These are phyloP conservation scores for Aspergillus eucalypticola DNA, from an alignment of 2,329 filamentous ascomycete species.

Conservation along the genomic window DNA sequence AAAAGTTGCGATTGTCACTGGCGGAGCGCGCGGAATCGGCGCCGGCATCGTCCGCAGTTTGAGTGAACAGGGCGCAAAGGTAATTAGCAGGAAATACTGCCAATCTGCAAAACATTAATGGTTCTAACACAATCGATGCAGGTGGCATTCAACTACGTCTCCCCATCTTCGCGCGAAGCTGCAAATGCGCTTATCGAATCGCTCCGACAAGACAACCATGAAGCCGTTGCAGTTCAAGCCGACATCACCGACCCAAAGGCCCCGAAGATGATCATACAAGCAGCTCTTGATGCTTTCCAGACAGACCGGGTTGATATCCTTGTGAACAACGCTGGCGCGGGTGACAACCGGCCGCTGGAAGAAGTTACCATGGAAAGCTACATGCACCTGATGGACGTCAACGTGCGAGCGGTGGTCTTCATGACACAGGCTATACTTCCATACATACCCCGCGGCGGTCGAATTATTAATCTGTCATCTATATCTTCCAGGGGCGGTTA, in stretches of 20 bases:
- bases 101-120: background rate
- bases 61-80: slow-evolving; percentile 17
- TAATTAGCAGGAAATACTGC: background rate
- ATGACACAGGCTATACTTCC: slow-evolving; percentile 24
- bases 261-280: slow-evolving; percentile 15
- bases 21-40: slow-evolving; percentile 21
- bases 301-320: slow-evolving; percentile 20
- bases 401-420: slow-evolving; percentile 24
- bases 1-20: slow-evolving; percentile 23
- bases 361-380: slow-evolving; percentile 23
- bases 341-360: slow-evolving; percentile 19
- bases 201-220: slow-evolving; percentile 3
- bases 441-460: slow-evolving; percentile 12
- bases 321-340: slow-evolving; percentile 31
- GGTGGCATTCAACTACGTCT: slow-evolving; percentile 23
- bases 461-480: slow-evolving; percentile 25
- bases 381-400: slow-evolving; percentile 18
- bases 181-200: slow-evolving; percentile 14
- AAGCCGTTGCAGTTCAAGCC: slow-evolving; percentile 18
- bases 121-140: background rate
- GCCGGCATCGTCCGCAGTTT: slow-evolving; percentile 18
- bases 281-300: slow-evolving; percentile 11
- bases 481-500: slow-evolving; percentile 21
- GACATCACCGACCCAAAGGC: slow-evolving; percentile 13
- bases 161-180: slow-evolving; percentile 11